Evolutionary conservation across 176 grass and related monocot species (phyloP).

Genomic region (Saccharum officinarum): DNA sequence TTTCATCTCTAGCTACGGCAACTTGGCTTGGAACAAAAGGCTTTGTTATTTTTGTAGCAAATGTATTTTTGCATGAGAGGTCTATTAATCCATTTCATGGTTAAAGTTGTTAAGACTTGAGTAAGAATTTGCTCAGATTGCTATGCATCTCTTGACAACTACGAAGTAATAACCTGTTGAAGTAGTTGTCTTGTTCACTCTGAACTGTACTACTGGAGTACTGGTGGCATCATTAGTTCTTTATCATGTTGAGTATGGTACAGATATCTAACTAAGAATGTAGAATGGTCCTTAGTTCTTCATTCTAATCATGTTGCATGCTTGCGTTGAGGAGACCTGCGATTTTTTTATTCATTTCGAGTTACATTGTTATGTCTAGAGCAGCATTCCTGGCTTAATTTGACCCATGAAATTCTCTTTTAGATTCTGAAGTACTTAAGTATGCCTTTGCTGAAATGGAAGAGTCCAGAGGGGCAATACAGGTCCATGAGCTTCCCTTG

Average conservation of each 20-base stretch:
- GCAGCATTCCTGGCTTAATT: slow-evolving; percentile 14
- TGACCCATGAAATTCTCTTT: slow-evolving; percentile 18
- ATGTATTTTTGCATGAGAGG: neutral
- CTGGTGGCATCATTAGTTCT: neutral
- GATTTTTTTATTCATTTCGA: slow-evolving; percentile 10
- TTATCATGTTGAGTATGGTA: slow-evolving; percentile 11
- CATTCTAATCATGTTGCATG: neutral
- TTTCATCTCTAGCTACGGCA: neutral
- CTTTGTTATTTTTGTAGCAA: neutral
- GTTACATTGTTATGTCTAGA: slow-evolving; percentile 16
- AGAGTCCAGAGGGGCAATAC: slow-evolving; percentile 82
- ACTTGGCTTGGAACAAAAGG: neutral
- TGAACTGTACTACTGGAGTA: neutral
- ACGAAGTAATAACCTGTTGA: neutral
- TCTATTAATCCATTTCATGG: neutral
- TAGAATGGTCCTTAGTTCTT: neutral
- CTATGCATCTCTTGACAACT: neutral
- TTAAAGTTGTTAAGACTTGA: neutral
- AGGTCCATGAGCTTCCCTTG: slow-evolving; percentile 47
- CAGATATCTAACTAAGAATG: neutral
- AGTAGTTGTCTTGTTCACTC: neutral
- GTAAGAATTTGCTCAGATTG: neutral
- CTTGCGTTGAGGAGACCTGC: neutral
- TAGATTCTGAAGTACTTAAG: slow-evolving; percentile 93
- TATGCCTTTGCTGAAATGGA: slow-evolving; percentile 95